Evolutionary conservation across 495 filamentous ascomycete species (phyloP), one percentile per base, ranked within the genome.

Genomic region (Collariella sp.): DNA sequence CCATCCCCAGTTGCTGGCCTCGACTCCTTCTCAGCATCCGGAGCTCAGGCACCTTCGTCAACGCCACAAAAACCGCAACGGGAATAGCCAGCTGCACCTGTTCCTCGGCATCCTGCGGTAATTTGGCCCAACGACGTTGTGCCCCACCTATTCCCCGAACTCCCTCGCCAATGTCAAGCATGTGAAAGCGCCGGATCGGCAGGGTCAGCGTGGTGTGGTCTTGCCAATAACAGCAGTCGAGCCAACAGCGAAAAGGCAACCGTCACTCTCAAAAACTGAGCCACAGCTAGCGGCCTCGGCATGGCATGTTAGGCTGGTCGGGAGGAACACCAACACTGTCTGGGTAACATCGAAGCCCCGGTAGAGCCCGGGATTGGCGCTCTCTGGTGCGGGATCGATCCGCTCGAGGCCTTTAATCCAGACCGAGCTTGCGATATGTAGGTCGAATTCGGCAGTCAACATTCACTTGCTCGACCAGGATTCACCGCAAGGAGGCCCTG

Each of bases 181-280:
- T 58, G 56, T 58, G 56, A 58, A 31, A 54, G 44, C 45, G 45
- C 23, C 43, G 44, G 49, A 42, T 38, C 31, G 45, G 18, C 43
- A 33, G 38, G 44, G 36, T 31, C 36, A 35, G 23, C n/a, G 18
- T 39, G 35, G 20, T 20, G 34, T 49, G 34, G 47, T 41, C 16
- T 26, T 50, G 34, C 33, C 46, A 24, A 23, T 40, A 24, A 23
- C 20, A 36, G 13, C 31, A 33, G n/a, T 34, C 24, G 31, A 29
- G 18, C 31, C 9, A 35, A 44, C 48, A 50, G 12, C 34, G n/a
- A 41, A 23, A 40, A 4, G 26, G 43, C 7, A 46, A 9, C 26
- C 47, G 13, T 31, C 35, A 29, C 18, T 29, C 33, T 12, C 19
- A 29, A 16, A 46, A 6, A 20, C 26, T 18, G 26, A 18, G 7